Conservation (phyloP, 768 basidiomycete species). For the Coprinopsis marcescibilis region DNA sequence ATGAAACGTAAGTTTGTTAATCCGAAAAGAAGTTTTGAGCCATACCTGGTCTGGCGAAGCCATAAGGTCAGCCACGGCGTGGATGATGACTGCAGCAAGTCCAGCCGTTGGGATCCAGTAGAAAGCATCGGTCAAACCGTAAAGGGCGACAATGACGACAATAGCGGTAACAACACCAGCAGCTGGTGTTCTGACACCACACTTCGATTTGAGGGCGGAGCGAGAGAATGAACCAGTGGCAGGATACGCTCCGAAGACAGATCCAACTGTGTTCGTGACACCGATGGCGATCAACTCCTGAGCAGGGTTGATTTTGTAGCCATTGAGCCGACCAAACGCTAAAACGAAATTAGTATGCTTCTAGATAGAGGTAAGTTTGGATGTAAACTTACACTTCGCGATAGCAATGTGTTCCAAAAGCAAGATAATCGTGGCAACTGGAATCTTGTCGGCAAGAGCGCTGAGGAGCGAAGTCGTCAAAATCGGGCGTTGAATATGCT, state of each 20-base stretch:
- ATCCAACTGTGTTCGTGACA: slow-evolving; percentile 90
- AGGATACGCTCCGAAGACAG: slow-evolving; percentile 88
- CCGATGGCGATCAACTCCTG: slow-evolving; percentile 97
- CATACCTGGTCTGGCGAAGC: slow-evolving; percentile 65
- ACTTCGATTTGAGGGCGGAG: slow-evolving; percentile 93
- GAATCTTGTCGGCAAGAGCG: slow-evolving; percentile 71
- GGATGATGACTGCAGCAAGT: slow-evolving; percentile 93
- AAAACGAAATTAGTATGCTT: slow-evolving; percentile 6
- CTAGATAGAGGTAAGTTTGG: not conserved
- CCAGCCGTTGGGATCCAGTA: slow-evolving; percentile 81
- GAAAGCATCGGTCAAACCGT: slow-evolving; percentile 90
- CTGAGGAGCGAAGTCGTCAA: slow-evolving; percentile 43
- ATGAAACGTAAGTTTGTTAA: not conserved
- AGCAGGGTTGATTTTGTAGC: slow-evolving; percentile 90
- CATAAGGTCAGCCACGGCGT: slow-evolving; percentile 85
- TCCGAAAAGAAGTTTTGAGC: not conserved
- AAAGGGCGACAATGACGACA: slow-evolving; percentile 89
- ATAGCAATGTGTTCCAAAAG: slow-evolving; percentile 96
- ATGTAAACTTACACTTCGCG: slow-evolving; percentile 67
- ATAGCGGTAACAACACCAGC: slow-evolving; percentile 83
- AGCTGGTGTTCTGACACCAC: slow-evolving; percentile 92
- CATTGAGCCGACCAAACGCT: slow-evolving; percentile 94
- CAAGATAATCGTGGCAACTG: slow-evolving; percentile 83
- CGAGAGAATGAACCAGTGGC: slow-evolving; percentile 98
- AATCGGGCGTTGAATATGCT: slow-evolving; percentile 43